Evolutionary conservation across 1,284 basidiomycete genomes (phyloP).

Genomic region (Cutaneotrichosporon cutaneum): DNA sequence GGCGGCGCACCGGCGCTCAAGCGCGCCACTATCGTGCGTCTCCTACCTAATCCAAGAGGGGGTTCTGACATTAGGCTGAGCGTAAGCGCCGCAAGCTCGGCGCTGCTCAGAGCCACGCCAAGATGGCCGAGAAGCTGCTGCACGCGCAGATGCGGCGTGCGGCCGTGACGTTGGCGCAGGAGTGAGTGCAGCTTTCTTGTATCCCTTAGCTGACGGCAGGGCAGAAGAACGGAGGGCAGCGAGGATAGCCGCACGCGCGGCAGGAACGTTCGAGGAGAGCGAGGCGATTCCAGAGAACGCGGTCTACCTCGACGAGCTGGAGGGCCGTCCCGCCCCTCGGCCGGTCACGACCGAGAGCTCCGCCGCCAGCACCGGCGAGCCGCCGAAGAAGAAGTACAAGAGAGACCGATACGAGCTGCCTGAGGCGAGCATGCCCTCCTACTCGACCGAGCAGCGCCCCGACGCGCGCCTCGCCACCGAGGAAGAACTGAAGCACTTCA

Average conservation of each 20-base stretch:
- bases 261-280: slow-evolving; percentile 39
- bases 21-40: slow-evolving; percentile 72
- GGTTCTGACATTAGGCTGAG: slow-evolving; percentile 74
- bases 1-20: slow-evolving; percentile 89
- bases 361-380: slow-evolving; percentile 8
- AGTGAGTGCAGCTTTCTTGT: slow-evolving; percentile 35
- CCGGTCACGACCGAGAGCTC: slow-evolving; percentile 8
- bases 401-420: slow-evolving; percentile 83
- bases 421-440: slow-evolving; percentile 59
- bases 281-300: slow-evolving; percentile 63
- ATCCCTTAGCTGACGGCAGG: background rate
- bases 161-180: slow-evolving; percentile 72
- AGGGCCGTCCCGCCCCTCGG: slow-evolving; percentile 46
- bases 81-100: slow-evolving; percentile 84
- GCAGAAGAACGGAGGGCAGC: slow-evolving; percentile 41
- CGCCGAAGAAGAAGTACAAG: slow-evolving; percentile 35
- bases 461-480: slow-evolving; percentile 92
- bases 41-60: slow-evolving; percentile 25
- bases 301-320: slow-evolving; percentile 83
- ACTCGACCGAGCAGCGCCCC: slow-evolving; percentile 58
- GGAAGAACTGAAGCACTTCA: slow-evolving; percentile 83
- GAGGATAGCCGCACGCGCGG: slow-evolving; percentile 12
- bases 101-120: slow-evolving; percentile 75
- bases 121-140: slow-evolving; percentile 84
- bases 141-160: slow-evolving; percentile 91